Percentiles rank a stretch among this genome's conserved stretches.
These are phyloP conservation scores for button mushroom (Agaricus bisporus) DNA, from an alignment of 768 basidiomycete species.

Conservation along the genomic window DNA sequence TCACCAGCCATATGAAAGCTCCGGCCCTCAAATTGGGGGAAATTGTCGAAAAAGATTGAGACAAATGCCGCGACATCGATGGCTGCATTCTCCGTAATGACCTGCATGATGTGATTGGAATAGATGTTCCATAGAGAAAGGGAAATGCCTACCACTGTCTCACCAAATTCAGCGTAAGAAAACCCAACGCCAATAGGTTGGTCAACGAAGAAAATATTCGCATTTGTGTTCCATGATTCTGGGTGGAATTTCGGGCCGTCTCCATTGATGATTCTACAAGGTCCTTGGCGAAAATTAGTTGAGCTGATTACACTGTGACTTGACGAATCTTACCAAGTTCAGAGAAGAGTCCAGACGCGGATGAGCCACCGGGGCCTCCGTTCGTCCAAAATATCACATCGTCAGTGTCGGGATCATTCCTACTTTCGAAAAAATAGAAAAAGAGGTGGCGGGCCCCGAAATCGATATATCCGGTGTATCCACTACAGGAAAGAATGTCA, in stretches of 20 bases:
- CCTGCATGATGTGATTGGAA: constrained; percentile 22
- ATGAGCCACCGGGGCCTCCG: neutral
- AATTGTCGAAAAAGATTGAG: constrained; percentile 69
- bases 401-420: constrained; percentile 53
- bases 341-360: too few species aligned
- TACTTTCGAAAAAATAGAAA: constrained; percentile 78
- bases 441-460: constrained; percentile 57
- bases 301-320: too few species aligned
- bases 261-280: constrained; percentile 53
- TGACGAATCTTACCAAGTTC: too few species aligned
- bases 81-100: constrained; percentile 62
- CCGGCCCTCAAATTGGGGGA: constrained; percentile 63
- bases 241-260: constrained; percentile 49
- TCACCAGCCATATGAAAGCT: constrained; percentile 66
- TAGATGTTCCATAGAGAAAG: neutral
- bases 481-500: constrained; percentile 22
- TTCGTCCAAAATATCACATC: constrained; percentile 31
- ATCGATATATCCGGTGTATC: constrained; percentile 66
- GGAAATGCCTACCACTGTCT: constrained; percentile 40
- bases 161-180: constrained; percentile 60
- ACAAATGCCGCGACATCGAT: constrained; percentile 68
- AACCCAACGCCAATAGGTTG: constrained; percentile 59
- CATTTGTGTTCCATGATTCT: constrained; percentile 63
- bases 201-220: constrained; percentile 59
- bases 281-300: constrained; percentile 28